A percentile compares a stretch with the other conserved stretches of the same genome.
Evolutionary conservation across 345 rosid genomes (phyloP).

Genomic region (Draba incana): DNA sequence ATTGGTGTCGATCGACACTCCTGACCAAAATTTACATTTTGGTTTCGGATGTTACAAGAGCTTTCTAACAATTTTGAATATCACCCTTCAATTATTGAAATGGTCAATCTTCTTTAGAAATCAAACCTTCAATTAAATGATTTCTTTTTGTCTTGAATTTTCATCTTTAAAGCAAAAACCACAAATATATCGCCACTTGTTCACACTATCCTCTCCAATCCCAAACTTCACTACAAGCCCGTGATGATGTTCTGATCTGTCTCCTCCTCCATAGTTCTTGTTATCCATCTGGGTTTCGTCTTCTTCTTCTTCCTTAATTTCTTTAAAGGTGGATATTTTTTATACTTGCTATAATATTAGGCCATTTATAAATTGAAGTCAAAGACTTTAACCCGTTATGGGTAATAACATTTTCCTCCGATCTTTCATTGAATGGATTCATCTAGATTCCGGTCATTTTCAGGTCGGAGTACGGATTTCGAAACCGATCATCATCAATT

Average conservation of each 20-base stretch:
- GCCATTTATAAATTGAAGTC: slow-evolving; percentile 26
- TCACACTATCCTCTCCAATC: slow-evolving; percentile 36
- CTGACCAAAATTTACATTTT: too few species aligned
- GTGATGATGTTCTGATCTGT: slow-evolving; percentile 30
- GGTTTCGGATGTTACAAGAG: too few species aligned
- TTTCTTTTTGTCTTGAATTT: slow-evolving; percentile 5
- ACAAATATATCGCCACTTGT: slow-evolving; percentile 42
- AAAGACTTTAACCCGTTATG: slow-evolving; percentile 25
- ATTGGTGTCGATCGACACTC: too few species aligned
- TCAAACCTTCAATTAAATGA: not conserved
- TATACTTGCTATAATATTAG: too few species aligned
- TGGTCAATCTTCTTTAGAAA: slow-evolving; percentile 1
- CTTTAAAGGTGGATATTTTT: slow-evolving; percentile 31
- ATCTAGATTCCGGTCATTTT: slow-evolving; percentile 32
- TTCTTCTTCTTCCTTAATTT: slow-evolving; percentile 6
- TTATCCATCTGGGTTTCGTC: slow-evolving; percentile 16
- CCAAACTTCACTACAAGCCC: slow-evolving; percentile 24
- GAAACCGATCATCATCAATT: slow-evolving; percentile 35
- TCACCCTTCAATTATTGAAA: slow-evolving; percentile 20
- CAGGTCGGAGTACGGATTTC: slow-evolving; percentile 9
- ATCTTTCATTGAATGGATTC: slow-evolving; percentile 38
- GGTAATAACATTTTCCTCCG: slow-evolving; percentile 7
- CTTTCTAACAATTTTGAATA: slow-evolving; percentile 8
- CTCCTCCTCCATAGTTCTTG: slow-evolving; percentile 13
- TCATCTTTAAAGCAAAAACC: slow-evolving; percentile 16